Percentiles rank a stretch among this genome's conserved stretches.
These are phyloP conservation scores for Annulohypoxylon moriforme DNA, from an alignment of 495 filamentous ascomycete species.

Conservation along the genomic window DNA sequence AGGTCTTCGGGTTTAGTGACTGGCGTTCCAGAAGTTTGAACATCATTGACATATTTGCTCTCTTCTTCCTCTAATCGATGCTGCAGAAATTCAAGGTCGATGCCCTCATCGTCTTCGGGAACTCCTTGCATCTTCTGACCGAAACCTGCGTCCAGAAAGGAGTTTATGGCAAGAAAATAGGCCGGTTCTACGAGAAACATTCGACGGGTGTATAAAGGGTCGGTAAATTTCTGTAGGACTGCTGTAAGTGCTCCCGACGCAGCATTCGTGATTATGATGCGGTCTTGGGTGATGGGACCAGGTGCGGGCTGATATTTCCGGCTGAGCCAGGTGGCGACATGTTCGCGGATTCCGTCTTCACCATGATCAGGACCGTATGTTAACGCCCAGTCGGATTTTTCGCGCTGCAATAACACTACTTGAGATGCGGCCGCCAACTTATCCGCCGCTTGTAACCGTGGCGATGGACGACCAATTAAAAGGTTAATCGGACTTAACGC, in stretches of 20 bases:
- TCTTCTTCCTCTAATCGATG: constrained; percentile 56
- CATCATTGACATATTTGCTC: constrained; percentile 29
- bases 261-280: constrained; percentile 78
- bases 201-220: constrained; percentile 74
- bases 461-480: constrained; percentile 71
- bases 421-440: constrained; percentile 65
- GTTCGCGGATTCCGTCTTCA: constrained; percentile 66
- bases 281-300: constrained; percentile 55
- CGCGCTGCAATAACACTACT: constrained; percentile 63
- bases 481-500: constrained; percentile 62
- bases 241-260: constrained; percentile 76
- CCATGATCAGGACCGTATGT: constrained; percentile 79
- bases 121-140: constrained; percentile 67
- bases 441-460: constrained; percentile 69
- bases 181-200: constrained; percentile 80
- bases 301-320: constrained; percentile 65
- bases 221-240: constrained; percentile 75
- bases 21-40: background rate
- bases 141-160: constrained; percentile 77
- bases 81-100: constrained; percentile 69
- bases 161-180: constrained; percentile 76
- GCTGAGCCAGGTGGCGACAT: constrained; percentile 73
- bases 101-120: constrained; percentile 74
- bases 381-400: constrained; percentile 62
- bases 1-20: constrained; percentile 27